Evolutionary conservation across 495 filamentous ascomycete genomes (phyloP).

Genomic region (Pyrenopolyporus hunteri): DNA sequence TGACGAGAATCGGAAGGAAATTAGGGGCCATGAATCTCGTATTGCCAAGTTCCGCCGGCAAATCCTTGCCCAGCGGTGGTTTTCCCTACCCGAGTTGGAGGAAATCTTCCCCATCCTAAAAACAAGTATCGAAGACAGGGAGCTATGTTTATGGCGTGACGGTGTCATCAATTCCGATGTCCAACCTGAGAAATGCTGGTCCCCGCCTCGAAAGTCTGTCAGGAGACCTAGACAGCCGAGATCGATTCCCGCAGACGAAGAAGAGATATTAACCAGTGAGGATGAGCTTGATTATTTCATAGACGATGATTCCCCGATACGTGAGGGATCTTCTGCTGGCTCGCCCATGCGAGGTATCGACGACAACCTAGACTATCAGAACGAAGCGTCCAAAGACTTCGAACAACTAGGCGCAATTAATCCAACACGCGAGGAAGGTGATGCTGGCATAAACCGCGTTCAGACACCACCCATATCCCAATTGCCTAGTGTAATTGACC

Average conservation of each 20-base stretch:
- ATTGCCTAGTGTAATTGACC: conserved; percentile 18
- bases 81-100: conserved; percentile 50
- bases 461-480: conserved; percentile 23
- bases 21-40: conserved; percentile 50
- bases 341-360: conserved; percentile 29
- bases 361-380: background rate
- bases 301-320: conserved; percentile 35
- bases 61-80: conserved; percentile 59
- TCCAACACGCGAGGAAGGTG: conserved; percentile 1
- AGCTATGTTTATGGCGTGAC: conserved; percentile 61
- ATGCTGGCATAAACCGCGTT: background rate
- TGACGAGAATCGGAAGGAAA: conserved; percentile 6
- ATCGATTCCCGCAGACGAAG: conserved; percentile 40
- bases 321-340: background rate
- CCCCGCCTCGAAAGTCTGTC: conserved; percentile 36
- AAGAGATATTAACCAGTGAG: conserved; percentile 54
- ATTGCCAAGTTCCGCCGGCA: conserved; percentile 57
- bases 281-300: conserved; percentile 54
- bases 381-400: background rate
- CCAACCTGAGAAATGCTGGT: conserved; percentile 56
- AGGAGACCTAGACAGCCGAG: conserved; percentile 27
- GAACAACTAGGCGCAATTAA: background rate
- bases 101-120: conserved; percentile 65
- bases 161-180: conserved; percentile 53
- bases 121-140: conserved; percentile 63